Evolutionary conservation across 2,329 filamentous ascomycete species (phyloP), one percentile per base, ranked within the genome.

Genomic region (Gnomoniopsis sp.): DNA sequence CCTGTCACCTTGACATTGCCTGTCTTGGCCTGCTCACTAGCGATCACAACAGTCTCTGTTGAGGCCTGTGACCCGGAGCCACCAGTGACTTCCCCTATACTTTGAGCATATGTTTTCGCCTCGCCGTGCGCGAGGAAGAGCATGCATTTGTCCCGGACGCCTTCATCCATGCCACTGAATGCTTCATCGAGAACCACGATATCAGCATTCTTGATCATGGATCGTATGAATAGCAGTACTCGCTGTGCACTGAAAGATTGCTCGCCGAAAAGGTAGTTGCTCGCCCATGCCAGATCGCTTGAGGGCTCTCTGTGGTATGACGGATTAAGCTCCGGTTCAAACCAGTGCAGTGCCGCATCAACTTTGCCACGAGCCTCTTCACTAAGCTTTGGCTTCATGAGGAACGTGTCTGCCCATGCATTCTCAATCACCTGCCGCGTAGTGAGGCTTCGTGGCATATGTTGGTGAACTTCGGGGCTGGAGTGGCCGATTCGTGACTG

Each of bases 401-500:
- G 80, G 65, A 96, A 96, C 0, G 95, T 96, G 59, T 96, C 90
- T 1, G 92, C 88, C 88, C 91, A 98, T 0, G 93, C 92, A 52
- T 88, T 93, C 69, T 95, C 91, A 0, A 99, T 71, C 0, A 91
- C 83, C 52, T 88, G 81, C 2, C 91, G 84, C 11, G 96, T 75
- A 0, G 87, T 88, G 49, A 96, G 77, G 38, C 83, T 79, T 51
- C 88, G 87, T 0, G 95, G 93, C 75, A 98, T 97, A 72, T 96
- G 92, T 54, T 91, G 88, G 68, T 98, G 93, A 4, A 98, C 89
- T 70, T 98, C 95, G 0, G 95, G 95, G 62, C 91, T 96, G 0
- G 92, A 95, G 71, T 98, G 93, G 12, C 95, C 95, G 64, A 99
- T 90, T 23, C 90, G 87, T 0, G 87, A 81, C 71, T 98, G 95